Percentiles rank a stretch among this genome's conserved stretches.
Conservation (phyloP, 1,284 basidiomycete species). For the Thecaphora frezii region DNA sequence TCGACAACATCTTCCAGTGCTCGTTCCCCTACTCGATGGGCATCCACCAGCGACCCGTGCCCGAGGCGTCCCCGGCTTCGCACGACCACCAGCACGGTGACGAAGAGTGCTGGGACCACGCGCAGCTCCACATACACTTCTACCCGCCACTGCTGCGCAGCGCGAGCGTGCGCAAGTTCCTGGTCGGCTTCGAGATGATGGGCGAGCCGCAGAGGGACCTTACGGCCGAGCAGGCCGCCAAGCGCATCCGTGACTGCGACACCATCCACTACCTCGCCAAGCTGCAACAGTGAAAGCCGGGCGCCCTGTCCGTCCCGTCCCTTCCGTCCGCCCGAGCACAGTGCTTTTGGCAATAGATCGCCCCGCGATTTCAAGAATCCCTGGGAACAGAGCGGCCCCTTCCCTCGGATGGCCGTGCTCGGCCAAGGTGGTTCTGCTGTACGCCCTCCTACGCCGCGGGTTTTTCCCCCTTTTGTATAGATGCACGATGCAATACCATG, state of each 20-base stretch:
- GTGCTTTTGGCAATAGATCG: no score
- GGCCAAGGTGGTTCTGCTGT: no score
- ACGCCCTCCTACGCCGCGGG: no score
- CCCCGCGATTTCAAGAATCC: no score
- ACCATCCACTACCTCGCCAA: conserved; percentile 36
- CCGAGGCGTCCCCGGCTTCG: background rate
- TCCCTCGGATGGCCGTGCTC: no score
- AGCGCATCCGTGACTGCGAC: conserved; percentile 64
- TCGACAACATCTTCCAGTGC: conserved; percentile 62
- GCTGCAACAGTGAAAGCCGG: background rate
- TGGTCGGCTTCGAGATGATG: conserved; percentile 91
- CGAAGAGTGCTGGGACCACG: conserved; percentile 60
- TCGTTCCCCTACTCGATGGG: conserved; percentile 98
- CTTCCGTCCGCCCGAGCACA: no score
- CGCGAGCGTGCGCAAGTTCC: conserved; percentile 81
- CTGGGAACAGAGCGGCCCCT: no score
- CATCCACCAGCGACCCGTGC: conserved; percentile 70
- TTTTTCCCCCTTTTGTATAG: no score
- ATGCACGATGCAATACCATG: no score
- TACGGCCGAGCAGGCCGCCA: conserved; percentile 84
- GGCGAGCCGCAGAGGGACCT: conserved; percentile 87
- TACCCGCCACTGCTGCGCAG: conserved; percentile 82
- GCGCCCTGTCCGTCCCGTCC: no score
- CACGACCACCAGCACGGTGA: conserved; percentile 58
- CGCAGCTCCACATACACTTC: conserved; percentile 87